Evolutionary conservation across 169 alveolate species (phyloP), one percentile per base, ranked within the genome.

Genomic region (Eimeria acervulina): DNA sequence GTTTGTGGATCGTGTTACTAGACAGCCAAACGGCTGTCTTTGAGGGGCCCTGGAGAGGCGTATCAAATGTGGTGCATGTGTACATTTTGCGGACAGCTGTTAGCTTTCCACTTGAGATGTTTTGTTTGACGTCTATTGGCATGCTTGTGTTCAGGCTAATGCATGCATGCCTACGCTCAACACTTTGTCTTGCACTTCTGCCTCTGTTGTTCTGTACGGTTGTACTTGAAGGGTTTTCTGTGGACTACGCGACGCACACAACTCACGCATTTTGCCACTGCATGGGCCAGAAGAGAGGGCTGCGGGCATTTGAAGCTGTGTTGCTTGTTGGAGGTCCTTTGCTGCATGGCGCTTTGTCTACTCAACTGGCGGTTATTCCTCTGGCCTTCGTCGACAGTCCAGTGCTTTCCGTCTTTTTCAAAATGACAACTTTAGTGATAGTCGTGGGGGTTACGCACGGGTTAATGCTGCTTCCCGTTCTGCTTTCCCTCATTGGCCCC

Each of bases 161-260:
- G 38, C 13, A 7, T 63, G 74, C 15, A 10, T 63, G 74, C 38
- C 19, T n/a, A 0, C 19, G 47, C 47, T 68, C 44, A 28, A 4
- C n/a, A 5, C n/a, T 68, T 15, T 15, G n/a, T 12, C 26, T 13
- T 68, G 47, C 19, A 33, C 5, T 72, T 1, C 0, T 3, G 23
- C 36, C 51, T 36, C 51, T 17, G 52, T 19, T 72, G 47, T 6
- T 72, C 51, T 36, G 83, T 72, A 1, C 36, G 83, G 52, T 15
- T 72, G 83, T 72, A 51, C 83, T 19, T 68, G 44, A 76, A 97
- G 98, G 98, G 59, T 97, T 97, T 84, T 95, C 98, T 55, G 98
- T 98, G 70, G 98, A 98, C 91, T 97, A 97, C 81, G 96, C 98
- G 31, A 96, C 98, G 1, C 98, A 98, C 96, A 97, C 97, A n/a